Base-by-base conservation (phyloP, 2,329 filamentous ascomycete species). In the Pseudocercospora musae region DNA sequence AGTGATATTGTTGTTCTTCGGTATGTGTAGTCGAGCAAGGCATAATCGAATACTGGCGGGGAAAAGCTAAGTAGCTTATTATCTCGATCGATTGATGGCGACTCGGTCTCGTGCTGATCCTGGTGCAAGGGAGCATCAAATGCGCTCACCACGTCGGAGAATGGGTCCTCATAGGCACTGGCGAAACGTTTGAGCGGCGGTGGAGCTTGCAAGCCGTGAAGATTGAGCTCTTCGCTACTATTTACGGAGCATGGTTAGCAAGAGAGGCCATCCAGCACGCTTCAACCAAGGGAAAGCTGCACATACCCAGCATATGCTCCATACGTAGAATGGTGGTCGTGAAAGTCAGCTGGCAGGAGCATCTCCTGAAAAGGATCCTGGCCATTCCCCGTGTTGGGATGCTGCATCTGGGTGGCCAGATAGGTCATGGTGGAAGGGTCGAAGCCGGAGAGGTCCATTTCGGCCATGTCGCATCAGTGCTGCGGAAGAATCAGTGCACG, bases 21-120 rank as follows among this genome's bases (percentile, higher is more conserved):
- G 57, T 85, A 87, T 6, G 81, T 77, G 66, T 89, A 89, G 68
- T 91, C 89, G 54, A 92, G 76, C 7, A 91, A 78, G 3, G 84
- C 83, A 37, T 85, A 87, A 58, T 85, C 75, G 54, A 80, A 75
- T 42, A 68, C 71, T 4, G 81, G 81, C n/a, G 76, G 70, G 0
- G 78, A 80, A 75, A 83, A 83, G 74, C 80, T 78, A 55, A 83
- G 76, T 21, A 82, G 77, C 73, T 82, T 82, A 74, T 88, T 84
- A 73, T 87, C 86, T 69, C 84, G 84, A 62, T 88, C 85, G 71
- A 87, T 85, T 40, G 82, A 85, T 27, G 84, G 80, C 65, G 82
- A 82, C 64, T 84, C 81, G 44, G 68, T 60, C 21, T 75, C 73
- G 50, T 70, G 65, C 18, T 67, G 67, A 6, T 74, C 72, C 11